These are phyloP conservation scores for Phytophthora cactorum DNA, from an alignment of 352 stramenopile genomes.

Conservation along the genomic window DNA sequence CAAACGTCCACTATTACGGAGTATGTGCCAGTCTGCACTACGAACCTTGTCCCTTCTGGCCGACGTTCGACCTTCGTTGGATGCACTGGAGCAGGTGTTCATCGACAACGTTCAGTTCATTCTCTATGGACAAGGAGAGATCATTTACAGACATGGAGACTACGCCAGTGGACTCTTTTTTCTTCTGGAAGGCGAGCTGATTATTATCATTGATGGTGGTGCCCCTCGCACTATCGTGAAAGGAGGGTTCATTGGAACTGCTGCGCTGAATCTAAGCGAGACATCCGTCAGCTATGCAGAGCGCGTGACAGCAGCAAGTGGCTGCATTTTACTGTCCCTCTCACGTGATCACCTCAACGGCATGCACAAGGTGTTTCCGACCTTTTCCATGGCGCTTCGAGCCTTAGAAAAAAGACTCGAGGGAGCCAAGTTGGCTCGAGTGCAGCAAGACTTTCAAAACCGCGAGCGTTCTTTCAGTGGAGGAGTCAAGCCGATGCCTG, in stretches of 20 bases:
- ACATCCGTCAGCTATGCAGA: slow-evolving; percentile 62
- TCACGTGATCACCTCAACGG: slow-evolving; percentile 55
- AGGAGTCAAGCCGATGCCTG: background rate
- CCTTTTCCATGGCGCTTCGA: slow-evolving; percentile 67
- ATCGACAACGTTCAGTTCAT: slow-evolving; percentile 60
- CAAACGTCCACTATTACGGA: slow-evolving; percentile 53
- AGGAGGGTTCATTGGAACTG: slow-evolving; percentile 60
- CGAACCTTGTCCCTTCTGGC: slow-evolving; percentile 49
- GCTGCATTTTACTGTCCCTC: slow-evolving; percentile 63
- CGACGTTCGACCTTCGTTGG: slow-evolving; percentile 43
- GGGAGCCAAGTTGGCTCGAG: slow-evolving; percentile 50
- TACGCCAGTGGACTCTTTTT: slow-evolving; percentile 71
- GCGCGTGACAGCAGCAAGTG: slow-evolving; percentile 61
- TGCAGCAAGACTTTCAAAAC: slow-evolving; percentile 30
- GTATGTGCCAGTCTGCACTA: slow-evolving; percentile 57
- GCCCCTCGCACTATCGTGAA: slow-evolving; percentile 44
- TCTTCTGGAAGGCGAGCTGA: slow-evolving; percentile 58
- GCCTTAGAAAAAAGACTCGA: slow-evolving; percentile 60
- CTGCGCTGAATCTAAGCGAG: slow-evolving; percentile 55
- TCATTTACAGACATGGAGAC: slow-evolving; percentile 67
- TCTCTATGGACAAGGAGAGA: slow-evolving; percentile 66
- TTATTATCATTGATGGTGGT: slow-evolving; percentile 46
- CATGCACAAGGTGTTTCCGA: slow-evolving; percentile 70
- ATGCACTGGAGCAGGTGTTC: slow-evolving; percentile 48
- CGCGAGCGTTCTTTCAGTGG: slow-evolving; percentile 13